Conservation (phyloP, 2,329 filamentous ascomycete genomes). For the Fusarium sarcochroum region DNA sequence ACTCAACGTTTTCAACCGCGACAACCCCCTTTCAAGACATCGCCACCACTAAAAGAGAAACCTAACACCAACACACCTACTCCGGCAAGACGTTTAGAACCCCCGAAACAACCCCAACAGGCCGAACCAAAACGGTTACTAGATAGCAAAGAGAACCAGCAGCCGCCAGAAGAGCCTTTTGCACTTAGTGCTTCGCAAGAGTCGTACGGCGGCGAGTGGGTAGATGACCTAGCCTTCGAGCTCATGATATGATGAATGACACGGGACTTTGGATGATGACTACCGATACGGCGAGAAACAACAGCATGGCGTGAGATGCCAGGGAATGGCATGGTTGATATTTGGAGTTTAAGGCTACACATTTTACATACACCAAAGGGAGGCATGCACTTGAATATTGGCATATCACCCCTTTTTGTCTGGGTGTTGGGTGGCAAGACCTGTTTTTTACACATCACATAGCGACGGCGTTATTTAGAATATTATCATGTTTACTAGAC, state of each 20-base stretch:
- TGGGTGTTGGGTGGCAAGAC: slow-evolving; percentile 17
- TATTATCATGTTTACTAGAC: slow-evolving; percentile 12
- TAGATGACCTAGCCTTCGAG: slow-evolving; percentile 55
- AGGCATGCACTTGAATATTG: slow-evolving; percentile 2
- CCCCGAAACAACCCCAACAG: slow-evolving; percentile 4
- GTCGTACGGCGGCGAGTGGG: slow-evolving; percentile 57
- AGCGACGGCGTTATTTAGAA: slow-evolving; percentile 37
- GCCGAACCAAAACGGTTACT: neutral
- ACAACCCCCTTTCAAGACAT: neutral
- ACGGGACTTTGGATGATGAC: slow-evolving; percentile 24
- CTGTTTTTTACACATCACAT: slow-evolving; percentile 22
- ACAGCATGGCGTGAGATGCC: neutral
- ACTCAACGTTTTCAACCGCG: slow-evolving; percentile 6
- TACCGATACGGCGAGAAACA: neutral
- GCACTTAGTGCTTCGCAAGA: slow-evolving; percentile 53
- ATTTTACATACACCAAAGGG: neutral
- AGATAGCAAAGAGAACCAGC: slow-evolving; percentile 47
- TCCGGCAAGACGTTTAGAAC: neutral
- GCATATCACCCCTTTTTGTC: slow-evolving; percentile 6
- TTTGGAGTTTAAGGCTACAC: slow-evolving; percentile 17
- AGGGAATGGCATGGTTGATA: slow-evolving; percentile 1
- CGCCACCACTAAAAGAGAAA: slow-evolving; percentile 7
- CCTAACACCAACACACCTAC: neutral
- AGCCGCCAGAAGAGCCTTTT: slow-evolving; percentile 15
- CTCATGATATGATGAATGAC: slow-evolving; percentile 46